A percentile compares a stretch with the other conserved stretches of the same genome.
These are phyloP conservation scores for Hydrangea macrophylla DNA, from an alignment of 148 eudicot species.

Conservation along the genomic window DNA sequence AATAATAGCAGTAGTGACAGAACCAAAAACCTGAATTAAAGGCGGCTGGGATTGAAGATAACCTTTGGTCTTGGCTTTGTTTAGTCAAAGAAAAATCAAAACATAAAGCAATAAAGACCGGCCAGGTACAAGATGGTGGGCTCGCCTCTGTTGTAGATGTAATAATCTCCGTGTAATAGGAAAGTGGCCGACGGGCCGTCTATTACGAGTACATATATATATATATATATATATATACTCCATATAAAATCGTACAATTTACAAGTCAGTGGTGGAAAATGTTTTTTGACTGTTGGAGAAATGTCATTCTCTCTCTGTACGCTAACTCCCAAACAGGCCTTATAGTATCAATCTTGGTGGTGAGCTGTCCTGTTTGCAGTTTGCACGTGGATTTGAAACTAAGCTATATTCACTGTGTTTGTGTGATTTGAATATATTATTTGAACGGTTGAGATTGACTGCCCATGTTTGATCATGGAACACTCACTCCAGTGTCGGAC, in stretches of 20 bases:
- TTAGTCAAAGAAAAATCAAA: constrained; percentile 5
- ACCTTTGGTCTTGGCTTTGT: not conserved
- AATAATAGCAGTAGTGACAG: not conserved
- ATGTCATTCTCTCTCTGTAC: not conserved
- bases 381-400: not conserved
- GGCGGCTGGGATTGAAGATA: constrained; percentile 9
- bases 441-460: not conserved
- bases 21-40: constrained; percentile 36
- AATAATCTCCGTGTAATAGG: no score
- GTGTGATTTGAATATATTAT: not conserved
- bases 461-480: no score
- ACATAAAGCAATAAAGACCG: constrained; percentile 9
- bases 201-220: no score
- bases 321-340: not conserved
- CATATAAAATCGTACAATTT: not conserved
- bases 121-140: constrained; percentile 4
- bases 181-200: not conserved
- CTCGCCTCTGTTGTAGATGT: no score
- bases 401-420: not conserved
- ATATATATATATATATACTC: no score
- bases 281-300: not conserved
- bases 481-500: no score
- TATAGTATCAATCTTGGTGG: not conserved
- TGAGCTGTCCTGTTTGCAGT: no score
- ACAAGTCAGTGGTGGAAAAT: not conserved